Conservation (phyloP, 768 basidiomycete genomes). For the Polyporus arcularius region DNA sequence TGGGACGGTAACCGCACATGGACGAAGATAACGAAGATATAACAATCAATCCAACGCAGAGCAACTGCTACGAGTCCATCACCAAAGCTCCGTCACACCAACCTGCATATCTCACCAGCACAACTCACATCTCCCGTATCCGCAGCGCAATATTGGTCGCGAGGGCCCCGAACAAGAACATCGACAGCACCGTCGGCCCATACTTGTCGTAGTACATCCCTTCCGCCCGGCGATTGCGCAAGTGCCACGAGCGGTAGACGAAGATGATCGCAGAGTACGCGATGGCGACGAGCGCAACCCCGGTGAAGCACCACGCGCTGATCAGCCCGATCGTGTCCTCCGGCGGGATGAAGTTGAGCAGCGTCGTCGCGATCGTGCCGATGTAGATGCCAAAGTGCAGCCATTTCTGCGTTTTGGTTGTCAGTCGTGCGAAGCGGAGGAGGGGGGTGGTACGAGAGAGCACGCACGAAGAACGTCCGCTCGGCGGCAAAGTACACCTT, state of each 20-base stretch:
- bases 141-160: conserved; percentile 76
- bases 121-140: conserved; percentile 48
- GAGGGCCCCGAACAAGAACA: conserved; percentile 68
- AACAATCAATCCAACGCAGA: too few relatives aligned
- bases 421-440: not conserved
- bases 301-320: conserved; percentile 85
- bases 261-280: conserved; percentile 85
- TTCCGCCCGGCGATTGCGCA: conserved; percentile 72
- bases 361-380: conserved; percentile 85
- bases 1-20: too few relatives aligned
- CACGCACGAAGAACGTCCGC: conserved; percentile 86
- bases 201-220: conserved; percentile 90
- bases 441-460: not conserved
- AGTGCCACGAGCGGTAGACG: conserved; percentile 66
- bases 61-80: too few relatives aligned
- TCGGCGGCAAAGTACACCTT: conserved; percentile 98
- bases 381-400: conserved; percentile 84
- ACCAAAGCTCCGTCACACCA: too few relatives aligned
- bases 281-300: conserved; percentile 86
- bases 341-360: conserved; percentile 81
- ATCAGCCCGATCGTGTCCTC: conserved; percentile 78
- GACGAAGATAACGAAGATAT: too few relatives aligned
- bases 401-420: conserved; percentile 68
- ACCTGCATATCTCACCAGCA: too few relatives aligned
- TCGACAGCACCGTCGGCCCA: conserved; percentile 76